Evolutionary conservation across 306 rosid species (phyloP).

Genomic region (Quercus parvula): DNA sequence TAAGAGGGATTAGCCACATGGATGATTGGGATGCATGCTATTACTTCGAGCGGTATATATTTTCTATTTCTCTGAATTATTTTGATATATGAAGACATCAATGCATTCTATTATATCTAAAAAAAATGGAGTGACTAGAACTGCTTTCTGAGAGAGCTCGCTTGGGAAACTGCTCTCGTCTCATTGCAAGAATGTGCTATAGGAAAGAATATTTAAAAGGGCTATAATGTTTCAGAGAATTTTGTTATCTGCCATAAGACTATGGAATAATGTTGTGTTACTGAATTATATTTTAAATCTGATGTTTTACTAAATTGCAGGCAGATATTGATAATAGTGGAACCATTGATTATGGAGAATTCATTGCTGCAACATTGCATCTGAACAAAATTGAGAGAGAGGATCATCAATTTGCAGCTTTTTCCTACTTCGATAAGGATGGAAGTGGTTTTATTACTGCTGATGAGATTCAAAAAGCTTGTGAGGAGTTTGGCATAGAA

Average conservation of each 20-base stretch:
- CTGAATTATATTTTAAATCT: neutral
- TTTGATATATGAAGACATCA: neutral
- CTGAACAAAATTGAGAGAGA: slow-evolving; percentile 87
- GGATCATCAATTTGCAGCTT: slow-evolving; percentile 89
- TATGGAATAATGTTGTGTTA: slow-evolving; percentile 11
- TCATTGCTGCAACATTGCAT: slow-evolving; percentile 92
- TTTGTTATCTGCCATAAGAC: neutral
- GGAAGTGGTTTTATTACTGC: slow-evolving; percentile 93
- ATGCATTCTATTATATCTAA: neutral
- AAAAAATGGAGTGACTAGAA: neutral
- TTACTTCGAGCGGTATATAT: neutral
- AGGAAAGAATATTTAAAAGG: neutral
- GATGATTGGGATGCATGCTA: neutral
- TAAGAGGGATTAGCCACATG: neutral
- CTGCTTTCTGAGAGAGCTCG: neutral
- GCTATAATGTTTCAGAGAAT: neutral
- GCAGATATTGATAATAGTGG: slow-evolving; percentile 95
- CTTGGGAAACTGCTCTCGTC: neutral
- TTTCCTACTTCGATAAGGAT: slow-evolving; percentile 88
- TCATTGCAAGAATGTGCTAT: neutral
- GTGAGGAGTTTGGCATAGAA: slow-evolving; percentile 87
- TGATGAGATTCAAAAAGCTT: slow-evolving; percentile 95
- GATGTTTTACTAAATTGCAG: slow-evolving; percentile 38
- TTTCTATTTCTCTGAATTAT: neutral
- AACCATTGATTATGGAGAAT: slow-evolving; percentile 90